These are phyloP conservation scores for Phlegmacium glaucopus DNA, from an alignment of 768 basidiomycete genomes.

Conservation along the genomic window DNA sequence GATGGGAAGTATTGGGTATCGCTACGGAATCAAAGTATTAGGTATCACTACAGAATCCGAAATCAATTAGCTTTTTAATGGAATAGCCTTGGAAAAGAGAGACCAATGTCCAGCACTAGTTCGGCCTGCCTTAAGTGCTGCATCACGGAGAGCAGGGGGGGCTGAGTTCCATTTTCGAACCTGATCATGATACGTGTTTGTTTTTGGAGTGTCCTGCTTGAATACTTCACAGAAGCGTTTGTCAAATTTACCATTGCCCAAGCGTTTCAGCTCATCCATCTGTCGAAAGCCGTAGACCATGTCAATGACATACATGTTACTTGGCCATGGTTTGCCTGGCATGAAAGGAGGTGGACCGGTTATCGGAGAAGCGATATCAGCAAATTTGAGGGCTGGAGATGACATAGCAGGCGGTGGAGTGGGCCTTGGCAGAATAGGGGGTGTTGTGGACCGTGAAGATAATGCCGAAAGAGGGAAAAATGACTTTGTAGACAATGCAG, in stretches of 20 bases:
- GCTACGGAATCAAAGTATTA: background rate
- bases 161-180: constrained; percentile 1
- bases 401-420: background rate
- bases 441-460: background rate
- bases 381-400: background rate
- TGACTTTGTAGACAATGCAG: background rate
- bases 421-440: background rate
- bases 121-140: background rate
- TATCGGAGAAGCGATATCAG: background rate
- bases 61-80: background rate
- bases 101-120: constrained; percentile 1
- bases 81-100: background rate
- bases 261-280: constrained; percentile 3
- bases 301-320: constrained; percentile 12
- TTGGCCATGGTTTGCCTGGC: constrained; percentile 7
- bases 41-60: background rate
- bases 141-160: background rate
- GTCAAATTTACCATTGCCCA: background rate
- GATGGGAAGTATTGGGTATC: too few species aligned
- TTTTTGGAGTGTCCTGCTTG: background rate
- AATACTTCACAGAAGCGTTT: background rate
- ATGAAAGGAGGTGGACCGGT: background rate
- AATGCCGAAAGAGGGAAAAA: background rate
- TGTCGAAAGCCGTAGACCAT: constrained; percentile 12
- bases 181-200: constrained; percentile 2